Evolutionary conservation across 2,329 filamentous ascomycete species (phyloP), one percentile per base, ranked within the genome.

Genomic region (Dothidotthia symphoricarpi): DNA sequence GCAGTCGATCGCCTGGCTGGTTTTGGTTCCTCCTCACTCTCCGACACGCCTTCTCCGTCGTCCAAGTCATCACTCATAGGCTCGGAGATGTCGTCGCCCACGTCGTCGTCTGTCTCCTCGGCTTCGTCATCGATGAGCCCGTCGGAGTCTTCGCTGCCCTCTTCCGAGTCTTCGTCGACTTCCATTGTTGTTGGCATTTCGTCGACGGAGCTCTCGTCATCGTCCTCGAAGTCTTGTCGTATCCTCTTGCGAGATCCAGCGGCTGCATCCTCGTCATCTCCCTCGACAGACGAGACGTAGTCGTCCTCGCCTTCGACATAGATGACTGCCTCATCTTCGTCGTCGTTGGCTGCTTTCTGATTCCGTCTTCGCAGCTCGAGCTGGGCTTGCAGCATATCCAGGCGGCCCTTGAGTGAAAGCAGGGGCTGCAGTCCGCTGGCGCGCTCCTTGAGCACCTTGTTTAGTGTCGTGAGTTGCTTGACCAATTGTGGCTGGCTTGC

Each of bases 371-470:
- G 77, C 55, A 95, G 72, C 55, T 87, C 81, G 66, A 97, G 83
- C 69, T 98, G 93, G 6, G 88, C 84, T 57, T 93, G 86, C 32
- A 97, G 76, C 80, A 98, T 88, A 62, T 97, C 91, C 22, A 98
- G 76, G 69, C 96, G 95, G 16, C 93, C 93, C 73, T 96, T 96
- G 43, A 98, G 77, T 14, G 90, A 80, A 24, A 98, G 74, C 30
- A 98, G 74, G 49, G 86, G 88, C 45, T 86, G 82, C 16, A 97
- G 75, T 12, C 88, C 89, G 48, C 83, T 83, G 24, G 89, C 85
- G 28, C 93, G 82, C 69, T 95, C 88, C 47, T 89, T 85, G 43
- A 97, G 79, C 13, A 97, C 91, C 61, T 86, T 85, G 66, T 91
- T 87, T 37, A 98, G 75, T 27, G 85, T 83, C 31, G 80, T 76